Evolutionary conservation across 2,329 filamentous ascomycete species (phyloP), one percentile per base, ranked within the genome.

Genomic region (Hypoxylon sp.): DNA sequence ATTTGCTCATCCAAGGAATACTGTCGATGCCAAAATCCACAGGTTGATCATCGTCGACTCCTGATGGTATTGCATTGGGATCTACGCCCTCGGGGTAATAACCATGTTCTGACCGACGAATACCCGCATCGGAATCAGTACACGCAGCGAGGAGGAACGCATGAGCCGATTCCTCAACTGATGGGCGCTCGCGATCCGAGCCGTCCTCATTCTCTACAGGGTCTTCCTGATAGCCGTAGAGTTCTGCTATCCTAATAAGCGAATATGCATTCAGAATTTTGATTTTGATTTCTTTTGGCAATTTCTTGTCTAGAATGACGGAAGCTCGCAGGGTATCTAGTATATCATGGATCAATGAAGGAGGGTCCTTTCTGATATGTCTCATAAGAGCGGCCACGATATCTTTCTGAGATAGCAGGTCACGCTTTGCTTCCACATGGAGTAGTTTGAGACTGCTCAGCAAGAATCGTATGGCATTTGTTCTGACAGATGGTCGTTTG

Each of bases 381-480:
- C 92, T 92, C 52, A 96, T 92, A 33, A 98, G 82, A 29, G 90
- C 87, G 58, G 87, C 86, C 29, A 92, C 86, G 17, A 94, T 82
- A 68, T 91, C 91, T 70, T 88, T 87, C 76, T 97, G 93, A 37
- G 90, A 91, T 83, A 99, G 82, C 4, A 99, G 86, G 74, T 97
- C 94, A 67, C 86, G 90, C 80, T 97, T 97, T 13, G 91, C 90
- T 67, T 92, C 89, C 4, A 90, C 84, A 69, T 92, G 90, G 63
- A 98, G 87, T 73, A 93, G 92, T 75, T 90, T 93, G 69, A 99
- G 83, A 70, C 93, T 90, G 24, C 91, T 89, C 66, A 98, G 81
- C 35, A 98, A 83, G 78, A 97, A 94, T 44, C 91, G 88, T 59
- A 97, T 86, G 8, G 94, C 92, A 76, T 94, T 94, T 1, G 93